These are phyloP conservation scores for Colletotrichum orbiculare DNA, from an alignment of 2,329 filamentous ascomycete species.

Conservation along the genomic window DNA sequence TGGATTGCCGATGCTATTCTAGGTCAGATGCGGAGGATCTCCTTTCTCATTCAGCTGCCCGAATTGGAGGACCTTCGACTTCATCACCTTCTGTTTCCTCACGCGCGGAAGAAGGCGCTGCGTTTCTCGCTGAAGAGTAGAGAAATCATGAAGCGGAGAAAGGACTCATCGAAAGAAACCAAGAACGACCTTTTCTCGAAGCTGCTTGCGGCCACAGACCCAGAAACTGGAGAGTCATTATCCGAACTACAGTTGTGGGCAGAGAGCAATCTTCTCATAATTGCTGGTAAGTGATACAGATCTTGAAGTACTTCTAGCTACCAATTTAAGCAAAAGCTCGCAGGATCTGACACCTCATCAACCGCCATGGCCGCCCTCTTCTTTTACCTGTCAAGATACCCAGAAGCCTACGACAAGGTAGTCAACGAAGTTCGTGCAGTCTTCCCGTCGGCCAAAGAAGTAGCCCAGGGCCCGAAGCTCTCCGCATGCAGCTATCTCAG, in stretches of 20 bases:
- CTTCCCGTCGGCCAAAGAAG: conserved; percentile 11
- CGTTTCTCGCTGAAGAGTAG: conserved; percentile 10
- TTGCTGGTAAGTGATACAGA: conserved; percentile 5
- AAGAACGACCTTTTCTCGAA: conserved; percentile 15
- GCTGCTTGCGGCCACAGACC: conserved; percentile 9
- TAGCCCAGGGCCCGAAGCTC: conserved; percentile 3
- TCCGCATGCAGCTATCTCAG: conserved; percentile 5
- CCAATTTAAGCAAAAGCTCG: neutral
- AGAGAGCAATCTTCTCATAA: conserved; percentile 20
- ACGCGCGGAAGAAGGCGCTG: conserved; percentile 9
- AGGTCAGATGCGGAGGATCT: conserved; percentile 16
- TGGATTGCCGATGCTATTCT: conserved; percentile 15
- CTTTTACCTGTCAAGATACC: conserved; percentile 18
- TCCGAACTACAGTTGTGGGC: conserved; percentile 21
- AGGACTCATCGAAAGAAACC: neutral
- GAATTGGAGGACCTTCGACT: conserved; percentile 13
- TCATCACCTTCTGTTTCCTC: conserved; percentile 7
- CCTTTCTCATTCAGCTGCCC: conserved; percentile 19
- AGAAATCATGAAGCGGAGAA: conserved; percentile 12
- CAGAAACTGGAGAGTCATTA: conserved; percentile 20
- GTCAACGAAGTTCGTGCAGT: conserved; percentile 4
- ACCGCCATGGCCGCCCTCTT: conserved; percentile 22
- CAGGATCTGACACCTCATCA: conserved; percentile 24
- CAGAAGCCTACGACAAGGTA: conserved; percentile 20
- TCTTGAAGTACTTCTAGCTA: neutral